Evolutionary conservation across 148 eudicot genomes (phyloP).

Genomic region (Polygonum aviculare): DNA sequence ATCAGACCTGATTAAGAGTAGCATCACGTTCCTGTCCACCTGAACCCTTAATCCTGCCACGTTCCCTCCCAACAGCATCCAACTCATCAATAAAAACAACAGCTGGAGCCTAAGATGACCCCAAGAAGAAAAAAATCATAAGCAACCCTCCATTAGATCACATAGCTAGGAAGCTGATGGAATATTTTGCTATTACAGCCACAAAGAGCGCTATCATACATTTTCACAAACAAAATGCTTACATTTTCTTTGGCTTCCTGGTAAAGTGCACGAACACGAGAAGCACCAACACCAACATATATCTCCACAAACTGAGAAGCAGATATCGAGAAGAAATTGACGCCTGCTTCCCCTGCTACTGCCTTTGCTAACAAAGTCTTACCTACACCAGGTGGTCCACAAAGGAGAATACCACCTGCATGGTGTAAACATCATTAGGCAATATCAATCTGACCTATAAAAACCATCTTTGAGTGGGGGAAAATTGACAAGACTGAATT

Average conservation of each 20-base stretch:
- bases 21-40: slow-evolving; percentile 99
- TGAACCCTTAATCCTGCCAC: slow-evolving; percentile 92
- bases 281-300: slow-evolving; percentile 97
- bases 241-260: slow-evolving; percentile 93
- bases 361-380: slow-evolving; percentile 94
- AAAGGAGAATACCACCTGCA: slow-evolving; percentile 91
- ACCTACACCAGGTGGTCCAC: slow-evolving; percentile 99
- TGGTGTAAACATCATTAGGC: slow-evolving; percentile 4
- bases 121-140: neutral
- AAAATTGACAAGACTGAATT: neutral
- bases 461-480: neutral
- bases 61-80: slow-evolving; percentile 98
- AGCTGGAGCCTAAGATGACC: slow-evolving; percentile 64
- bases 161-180: neutral
- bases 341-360: slow-evolving; percentile 99
- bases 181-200: neutral
- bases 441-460: neutral
- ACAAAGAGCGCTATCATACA: neutral
- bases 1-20: slow-evolving; percentile 77
- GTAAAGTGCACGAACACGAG: slow-evolving; percentile 91
- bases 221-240: slow-evolving; percentile 14
- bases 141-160: neutral
- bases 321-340: slow-evolving; percentile 88
- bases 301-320: slow-evolving; percentile 98
- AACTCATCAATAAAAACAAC: slow-evolving; percentile 97